Evolutionary conservation across 2,329 filamentous ascomycete species (phyloP).

Genomic region (Colletotrichum coccodes): DNA sequence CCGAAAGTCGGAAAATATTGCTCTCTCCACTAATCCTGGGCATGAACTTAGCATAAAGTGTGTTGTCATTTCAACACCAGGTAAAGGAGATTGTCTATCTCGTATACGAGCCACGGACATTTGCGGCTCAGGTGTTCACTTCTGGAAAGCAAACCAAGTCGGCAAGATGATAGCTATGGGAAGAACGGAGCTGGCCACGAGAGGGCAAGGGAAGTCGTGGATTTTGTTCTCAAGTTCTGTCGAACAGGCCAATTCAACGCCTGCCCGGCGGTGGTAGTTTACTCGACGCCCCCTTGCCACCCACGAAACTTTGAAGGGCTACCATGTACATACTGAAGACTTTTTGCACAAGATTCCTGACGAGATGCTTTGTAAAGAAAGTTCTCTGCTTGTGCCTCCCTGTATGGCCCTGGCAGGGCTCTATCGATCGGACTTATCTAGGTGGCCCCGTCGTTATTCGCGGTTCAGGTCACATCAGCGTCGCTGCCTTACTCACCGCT

Average conservation of each 20-base stretch:
- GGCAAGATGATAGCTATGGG: constrained; percentile 42
- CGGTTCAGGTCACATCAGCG: constrained; percentile 48
- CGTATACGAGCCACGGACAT: constrained; percentile 77
- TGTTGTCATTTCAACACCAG: constrained; percentile 51
- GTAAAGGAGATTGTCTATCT: constrained; percentile 54
- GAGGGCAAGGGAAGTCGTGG: constrained; percentile 21
- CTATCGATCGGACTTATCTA: constrained; percentile 47
- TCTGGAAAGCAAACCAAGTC: constrained; percentile 50
- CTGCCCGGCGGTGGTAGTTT: constrained; percentile 50
- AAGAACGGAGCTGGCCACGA: constrained; percentile 28
- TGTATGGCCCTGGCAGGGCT: constrained; percentile 57
- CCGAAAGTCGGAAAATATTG: constrained; percentile 61
- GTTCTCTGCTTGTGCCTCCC: constrained; percentile 58
- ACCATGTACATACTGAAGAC: constrained; percentile 47
- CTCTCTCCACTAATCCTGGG: constrained; percentile 75
- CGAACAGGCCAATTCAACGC: constrained; percentile 51
- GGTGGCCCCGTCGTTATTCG: constrained; percentile 50
- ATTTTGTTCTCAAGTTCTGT: constrained; percentile 38
- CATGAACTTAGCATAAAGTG: constrained; percentile 75
- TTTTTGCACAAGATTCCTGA: constrained; percentile 50
- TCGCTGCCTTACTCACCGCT: constrained; percentile 51
- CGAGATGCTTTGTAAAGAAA: constrained; percentile 50
- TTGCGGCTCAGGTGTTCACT: constrained; percentile 61
- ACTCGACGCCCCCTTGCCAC: constrained; percentile 49
- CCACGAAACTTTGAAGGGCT: constrained; percentile 49